These are phyloP conservation scores for Phytophthora colocasiae DNA, from an alignment of 352 stramenopile species.

Conservation along the genomic window DNA sequence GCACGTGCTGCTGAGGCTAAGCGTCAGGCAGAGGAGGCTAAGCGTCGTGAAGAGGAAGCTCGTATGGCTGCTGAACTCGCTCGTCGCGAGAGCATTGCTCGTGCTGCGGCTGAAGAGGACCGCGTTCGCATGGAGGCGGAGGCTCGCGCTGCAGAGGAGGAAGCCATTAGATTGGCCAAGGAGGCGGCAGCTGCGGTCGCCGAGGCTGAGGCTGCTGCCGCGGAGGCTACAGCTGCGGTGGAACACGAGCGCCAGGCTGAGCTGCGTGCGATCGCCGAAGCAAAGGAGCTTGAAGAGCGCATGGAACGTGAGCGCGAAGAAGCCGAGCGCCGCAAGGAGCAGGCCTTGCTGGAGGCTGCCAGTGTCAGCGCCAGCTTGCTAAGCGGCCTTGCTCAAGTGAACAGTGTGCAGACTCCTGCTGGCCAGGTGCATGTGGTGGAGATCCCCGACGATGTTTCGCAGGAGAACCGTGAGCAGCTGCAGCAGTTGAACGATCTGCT, in stretches of 20 bases:
- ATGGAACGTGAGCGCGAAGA: constrained; percentile 61
- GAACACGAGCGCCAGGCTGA: constrained; percentile 87
- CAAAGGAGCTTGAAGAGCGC: constrained; percentile 76
- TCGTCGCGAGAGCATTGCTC: constrained; percentile 81
- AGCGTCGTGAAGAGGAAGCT: constrained; percentile 82
- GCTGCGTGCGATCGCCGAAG: constrained; percentile 80
- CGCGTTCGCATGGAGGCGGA: constrained; percentile 84
- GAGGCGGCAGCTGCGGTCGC: constrained; percentile 61
- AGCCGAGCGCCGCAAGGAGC: constrained; percentile 70
- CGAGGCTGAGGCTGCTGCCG: constrained; percentile 71
- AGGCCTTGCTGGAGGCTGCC: constrained; percentile 67
- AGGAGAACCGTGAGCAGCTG: constrained; percentile 89
- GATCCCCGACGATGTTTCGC: constrained; percentile 82
- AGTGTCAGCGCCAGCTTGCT: constrained; percentile 81
- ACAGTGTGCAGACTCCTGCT: constrained; percentile 67
- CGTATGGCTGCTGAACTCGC: constrained; percentile 60
- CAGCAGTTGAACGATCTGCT: constrained; percentile 88
- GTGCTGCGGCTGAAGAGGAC: constrained; percentile 61
- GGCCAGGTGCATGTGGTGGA: constrained; percentile 85
- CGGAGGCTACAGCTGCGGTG: constrained; percentile 76
- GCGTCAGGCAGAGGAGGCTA: constrained; percentile 85
- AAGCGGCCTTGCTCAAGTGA: constrained; percentile 81
- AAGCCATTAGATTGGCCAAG: constrained; percentile 73
- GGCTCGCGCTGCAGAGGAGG: constrained; percentile 74
- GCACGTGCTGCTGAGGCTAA: constrained; percentile 76